Base-by-base conservation (phyloP, 805 yeast species). In the Helenozyma rhizophorensis region DNA sequence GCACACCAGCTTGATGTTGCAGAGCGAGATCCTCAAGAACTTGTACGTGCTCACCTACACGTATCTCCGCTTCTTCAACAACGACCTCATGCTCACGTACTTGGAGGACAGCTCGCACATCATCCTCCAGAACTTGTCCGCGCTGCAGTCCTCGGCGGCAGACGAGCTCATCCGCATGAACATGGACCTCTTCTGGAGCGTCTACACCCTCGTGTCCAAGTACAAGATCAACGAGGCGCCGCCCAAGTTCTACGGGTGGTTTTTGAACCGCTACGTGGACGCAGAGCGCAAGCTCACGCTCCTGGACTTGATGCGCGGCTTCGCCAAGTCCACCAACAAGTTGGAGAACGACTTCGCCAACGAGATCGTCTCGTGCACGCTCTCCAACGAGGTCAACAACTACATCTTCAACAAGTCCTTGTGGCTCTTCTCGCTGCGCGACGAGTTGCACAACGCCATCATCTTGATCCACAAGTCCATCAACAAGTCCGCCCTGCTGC, bases 41-140 rank as follows among this genome's bases (percentile, higher is more conserved):
- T 57, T 75, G 23, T 70, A 70, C 21, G 45, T 72, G 14, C 48
- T 76, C 21, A 54, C 70, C 18, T 65, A 54, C 42, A 58, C 72
- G 10, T 68, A 70, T 37, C 48, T 72, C 29, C 55, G 60, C 17
- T 61, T 62, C 47, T 48, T 72, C n/a, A 67, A 68, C 21, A 62
- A 66, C 17, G 74, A 70, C 33, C 63, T 72, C 22, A 57, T 74
- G 5, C 57, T 74, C 38, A 70, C 72, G 41, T 70, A 71, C 40
- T 53, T 76, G 30, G 71, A 74, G 43, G 73, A 72, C 37, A 65
- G 70, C 11, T 56, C 68, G 21, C 56, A 54, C 37, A 60, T 70
- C 15, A 68, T 72, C 28, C 51, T 70, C 33, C 48, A 65, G 19
- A 65, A 67, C 36, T 44, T 60, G 32, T 44, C 47, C 7, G 44